These are phyloP conservation scores for Brassica nigra DNA, from an alignment of 345 rosid species.

Conservation along the genomic window DNA sequence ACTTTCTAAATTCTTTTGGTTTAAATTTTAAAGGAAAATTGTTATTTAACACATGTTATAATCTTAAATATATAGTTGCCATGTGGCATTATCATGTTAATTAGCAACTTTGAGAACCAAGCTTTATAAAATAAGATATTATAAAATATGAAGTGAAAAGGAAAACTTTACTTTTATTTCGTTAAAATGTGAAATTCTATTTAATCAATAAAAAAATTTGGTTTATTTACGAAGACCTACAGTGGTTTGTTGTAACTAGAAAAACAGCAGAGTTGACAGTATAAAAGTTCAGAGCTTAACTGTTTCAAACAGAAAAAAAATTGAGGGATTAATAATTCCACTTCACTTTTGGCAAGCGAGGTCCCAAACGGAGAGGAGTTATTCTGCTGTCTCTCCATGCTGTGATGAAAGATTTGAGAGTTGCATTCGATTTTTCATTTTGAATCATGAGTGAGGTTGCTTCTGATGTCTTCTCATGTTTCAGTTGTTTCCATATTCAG, in stretches of 20 bases:
- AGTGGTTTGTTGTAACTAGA: not conserved
- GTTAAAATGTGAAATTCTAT: not conserved
- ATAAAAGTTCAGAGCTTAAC: not conserved
- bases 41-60: too few species aligned
- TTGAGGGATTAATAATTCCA: not conserved
- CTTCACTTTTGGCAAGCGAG: not conserved
- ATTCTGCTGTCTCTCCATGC: not conserved
- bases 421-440: not conserved
- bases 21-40: too few species aligned
- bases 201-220: not conserved
- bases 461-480: not conserved
- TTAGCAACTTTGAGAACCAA: too few species aligned
- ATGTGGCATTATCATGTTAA: too few species aligned
- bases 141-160: not conserved
- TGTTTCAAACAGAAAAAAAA: not conserved
- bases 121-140: too few species aligned
- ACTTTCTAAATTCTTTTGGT: too few species aligned
- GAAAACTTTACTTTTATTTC: not conserved
- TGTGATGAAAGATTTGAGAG: not conserved
- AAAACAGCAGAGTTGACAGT: not conserved
- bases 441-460: not conserved
- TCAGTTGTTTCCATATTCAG: not conserved
- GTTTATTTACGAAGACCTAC: not conserved
- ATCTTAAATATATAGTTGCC: too few species aligned
- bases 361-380: not conserved